Conservation (phyloP, 108 stramenopile species). For the Skeletonema marinoi region DNA sequence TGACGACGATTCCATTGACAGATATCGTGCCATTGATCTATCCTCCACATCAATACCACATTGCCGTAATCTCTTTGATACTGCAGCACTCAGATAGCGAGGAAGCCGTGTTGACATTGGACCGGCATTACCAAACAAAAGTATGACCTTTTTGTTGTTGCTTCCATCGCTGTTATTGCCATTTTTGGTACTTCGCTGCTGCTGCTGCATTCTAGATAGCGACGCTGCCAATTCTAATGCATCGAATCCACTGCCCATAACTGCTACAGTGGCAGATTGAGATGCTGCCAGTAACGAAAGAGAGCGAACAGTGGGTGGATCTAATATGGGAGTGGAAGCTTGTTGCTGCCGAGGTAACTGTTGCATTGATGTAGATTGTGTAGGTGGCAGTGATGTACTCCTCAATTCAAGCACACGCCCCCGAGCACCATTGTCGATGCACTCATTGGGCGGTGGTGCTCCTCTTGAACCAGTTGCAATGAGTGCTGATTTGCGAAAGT, state of each 20-base stretch:
- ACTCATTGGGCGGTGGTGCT: conserved; percentile 72
- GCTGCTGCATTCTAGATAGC: conserved; percentile 22
- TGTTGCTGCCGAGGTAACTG: neutral
- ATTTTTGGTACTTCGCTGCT: neutral
- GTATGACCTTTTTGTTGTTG: conserved; percentile 46
- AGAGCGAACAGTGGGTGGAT: conserved; percentile 46
- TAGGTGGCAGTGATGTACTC: conserved; percentile 27
- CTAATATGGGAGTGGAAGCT: conserved; percentile 22
- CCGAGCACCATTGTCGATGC: conserved; percentile 55
- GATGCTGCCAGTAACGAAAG: conserved; percentile 51
- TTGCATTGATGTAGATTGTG: neutral
- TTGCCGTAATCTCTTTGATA: conserved; percentile 65
- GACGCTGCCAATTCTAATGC: conserved; percentile 74
- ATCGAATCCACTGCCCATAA: conserved; percentile 85
- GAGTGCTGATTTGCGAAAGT: conserved; percentile 74
- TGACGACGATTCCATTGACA: conserved; percentile 45
- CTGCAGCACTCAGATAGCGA: conserved; percentile 69
- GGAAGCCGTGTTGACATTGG: conserved; percentile 65
- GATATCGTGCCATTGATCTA: conserved; percentile 76
- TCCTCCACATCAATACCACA: conserved; percentile 69
- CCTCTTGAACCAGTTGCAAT: conserved; percentile 81
- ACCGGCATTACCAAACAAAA: conserved; percentile 67
- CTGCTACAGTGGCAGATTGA: conserved; percentile 62
- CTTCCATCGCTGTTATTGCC: neutral
- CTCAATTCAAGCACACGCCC: conserved; percentile 70